Evolutionary conservation across 768 basidiomycete genomes (phyloP).

Genomic region (Hygrophorus russula): DNA sequence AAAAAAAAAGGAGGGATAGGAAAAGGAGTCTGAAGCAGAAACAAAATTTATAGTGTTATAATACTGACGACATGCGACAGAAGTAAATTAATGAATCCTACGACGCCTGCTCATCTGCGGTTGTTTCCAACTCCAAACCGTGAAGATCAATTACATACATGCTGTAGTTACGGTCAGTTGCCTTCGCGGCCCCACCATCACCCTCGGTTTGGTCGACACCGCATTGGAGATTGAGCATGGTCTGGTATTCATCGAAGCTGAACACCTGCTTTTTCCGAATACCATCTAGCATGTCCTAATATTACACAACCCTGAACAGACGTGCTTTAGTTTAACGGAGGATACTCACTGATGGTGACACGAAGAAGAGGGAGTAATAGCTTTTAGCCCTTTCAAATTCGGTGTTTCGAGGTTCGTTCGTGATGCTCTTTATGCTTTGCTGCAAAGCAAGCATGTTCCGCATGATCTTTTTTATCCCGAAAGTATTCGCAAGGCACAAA

Average conservation of each 20-base stretch:
- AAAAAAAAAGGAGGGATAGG: conserved; percentile 2
- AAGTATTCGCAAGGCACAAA: conserved; percentile 56
- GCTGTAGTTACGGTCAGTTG: conserved; percentile 64
- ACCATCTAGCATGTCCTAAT: conserved; percentile 66
- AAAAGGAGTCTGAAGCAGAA: conserved; percentile 1
- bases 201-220: conserved; percentile 58
- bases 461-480: conserved; percentile 78
- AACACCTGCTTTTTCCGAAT: conserved; percentile 56
- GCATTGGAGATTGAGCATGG: conserved; percentile 83
- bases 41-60: conserved; percentile 1
- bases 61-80: neutral
- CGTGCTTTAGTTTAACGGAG: conserved; percentile 2
- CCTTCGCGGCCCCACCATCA: conserved; percentile 37
- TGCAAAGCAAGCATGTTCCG: conserved; percentile 88
- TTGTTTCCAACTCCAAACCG: conserved; percentile 50
- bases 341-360: conserved; percentile 57
- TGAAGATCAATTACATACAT: conserved; percentile 88
- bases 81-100: conserved; percentile 11
- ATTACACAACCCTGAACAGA: neutral
- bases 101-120: neutral
- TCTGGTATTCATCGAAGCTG: conserved; percentile 87
- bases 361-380: conserved; percentile 73
- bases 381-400: conserved; percentile 68
- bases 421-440: conserved; percentile 77
- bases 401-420: conserved; percentile 43